Base-by-base conservation (phyloP, 2,329 filamentous ascomycete species). In the Talaromyces sp. region DNA sequence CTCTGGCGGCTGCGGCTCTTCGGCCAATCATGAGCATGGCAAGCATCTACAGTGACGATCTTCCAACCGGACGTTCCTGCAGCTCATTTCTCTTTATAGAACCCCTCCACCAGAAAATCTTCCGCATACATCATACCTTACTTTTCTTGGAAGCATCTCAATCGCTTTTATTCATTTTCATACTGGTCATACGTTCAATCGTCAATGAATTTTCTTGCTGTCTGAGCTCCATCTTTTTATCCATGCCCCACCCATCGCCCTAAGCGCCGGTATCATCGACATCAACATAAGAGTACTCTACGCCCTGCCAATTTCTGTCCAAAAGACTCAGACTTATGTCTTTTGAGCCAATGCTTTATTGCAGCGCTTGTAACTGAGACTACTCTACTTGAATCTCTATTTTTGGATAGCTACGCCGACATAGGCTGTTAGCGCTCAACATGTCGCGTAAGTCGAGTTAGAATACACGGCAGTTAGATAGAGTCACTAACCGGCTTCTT, bases 361-460 rank as follows among this genome's bases (percentile, higher is more conserved):
- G 11, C 28, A 25, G 25, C 31, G n/a, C 7, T 39, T 50, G 33
- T 14, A 58, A 40, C 23, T 44, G 2, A n/a, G 8, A 3, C n/a
- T 23, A 12, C 1, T 60, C 18, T 54, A 11, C 31, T 54, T 37
- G n/a, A 3, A 37, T 54, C 11, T 35, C 8, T 16, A 33, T 33
- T 54, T n/a, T 52, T 52, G 55, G 42, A 35, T 60, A 31, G 28
- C 35, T 42, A 39, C 55, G 21, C 31, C 37, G 39, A 21, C 16
- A 23, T 35, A 21, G 42, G 44, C 54, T 63, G 66, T 57, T 50
- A 61, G 59, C 21, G 37, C 58, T 58, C 69, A 75, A 61, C 62
- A 77, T 77, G 75, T 76, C 75, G 69, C 72, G 75, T 77, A 74
- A 68, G 75, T 55, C 35, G 28, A 37, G 42, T 39, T 42, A 35